A percentile compares a stretch with the other conserved stretches of the same genome.
phyloP scores from a whole-genome alignment of 352 stramenopile species.

The Phytophthora crassamura region DNA sequence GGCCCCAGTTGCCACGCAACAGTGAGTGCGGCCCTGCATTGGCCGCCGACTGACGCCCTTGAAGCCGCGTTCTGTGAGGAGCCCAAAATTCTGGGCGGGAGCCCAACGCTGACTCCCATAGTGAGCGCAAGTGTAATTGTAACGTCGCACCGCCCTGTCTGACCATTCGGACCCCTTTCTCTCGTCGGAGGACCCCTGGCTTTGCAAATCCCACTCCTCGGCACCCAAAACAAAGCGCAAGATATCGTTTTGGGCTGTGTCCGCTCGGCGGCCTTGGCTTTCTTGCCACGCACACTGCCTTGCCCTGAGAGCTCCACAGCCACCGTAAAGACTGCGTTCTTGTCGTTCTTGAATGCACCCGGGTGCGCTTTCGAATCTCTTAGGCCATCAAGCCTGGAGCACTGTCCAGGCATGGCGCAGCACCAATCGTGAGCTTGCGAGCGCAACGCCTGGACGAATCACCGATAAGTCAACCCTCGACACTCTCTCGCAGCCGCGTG shows the following conservation, averaged over 20 bases:
- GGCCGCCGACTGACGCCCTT: too few relatives aligned
- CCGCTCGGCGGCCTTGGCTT: too few relatives aligned
- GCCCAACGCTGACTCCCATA: conserved; percentile 18
- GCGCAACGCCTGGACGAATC: neutral
- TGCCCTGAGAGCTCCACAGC: too few relatives aligned
- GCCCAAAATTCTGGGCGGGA: conserved; percentile 9
- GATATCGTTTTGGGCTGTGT: conserved; percentile 32
- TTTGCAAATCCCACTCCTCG: neutral
- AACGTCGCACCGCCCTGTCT: neutral
- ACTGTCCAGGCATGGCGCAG: too few relatives aligned
- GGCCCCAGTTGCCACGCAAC: too few relatives aligned
- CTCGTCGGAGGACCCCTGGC: conserved; percentile 23
- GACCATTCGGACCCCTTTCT: conserved; percentile 29
- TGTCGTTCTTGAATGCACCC: neutral
- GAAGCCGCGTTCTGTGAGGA: too few relatives aligned
- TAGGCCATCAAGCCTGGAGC: too few relatives aligned
- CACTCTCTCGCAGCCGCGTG: conserved; percentile 8
- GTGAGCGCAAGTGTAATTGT: conserved; percentile 1
- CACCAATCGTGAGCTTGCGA: too few relatives aligned
- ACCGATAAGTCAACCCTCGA: neutral
- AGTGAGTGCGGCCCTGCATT: too few relatives aligned
- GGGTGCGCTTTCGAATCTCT: neutral
- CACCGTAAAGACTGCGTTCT: too few relatives aligned
- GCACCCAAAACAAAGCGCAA: conserved; percentile 27
- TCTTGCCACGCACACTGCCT: too few relatives aligned